Base-by-base conservation (phyloP, 768 basidiomycete genomes). In the Russula virescens region DNA sequence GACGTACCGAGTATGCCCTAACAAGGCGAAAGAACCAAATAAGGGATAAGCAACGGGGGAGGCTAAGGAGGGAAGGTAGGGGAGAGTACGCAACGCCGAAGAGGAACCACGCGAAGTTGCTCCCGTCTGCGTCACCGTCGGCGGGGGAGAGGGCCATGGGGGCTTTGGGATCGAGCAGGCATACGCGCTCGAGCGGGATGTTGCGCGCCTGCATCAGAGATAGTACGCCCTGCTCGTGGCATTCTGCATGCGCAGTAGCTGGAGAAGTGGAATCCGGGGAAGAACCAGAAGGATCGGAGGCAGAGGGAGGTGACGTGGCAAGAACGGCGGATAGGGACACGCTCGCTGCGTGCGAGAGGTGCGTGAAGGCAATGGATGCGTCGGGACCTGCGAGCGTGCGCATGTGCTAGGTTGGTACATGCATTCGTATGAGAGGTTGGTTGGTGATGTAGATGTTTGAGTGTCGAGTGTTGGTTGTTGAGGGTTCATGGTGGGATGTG, bases 91-190 rank as follows among this genome's bases (percentile, higher is more conserved):
- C 69, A 87, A 38, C 92, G 58, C 95, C 94, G 70, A 96, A 98
- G 42, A 99, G 76, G 76, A 96, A 99, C 81, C 87, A 91, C 34
- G 86, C 80, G 69, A 97, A 98, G 34, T 75, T 71, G 28, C 83
- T 35, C 18, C 43, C 84, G 60, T 45, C 51, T 3, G 28, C 51
- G 19, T 86, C 81, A 1, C 85, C 87, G 69, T 98, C 96, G 55
- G 83, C 82, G 0, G 94, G 93, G 0, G 81, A 75, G 13, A 98
- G 79, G 59, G 75, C 80, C 56, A 77, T 73, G 56, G 84, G 77
- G 0, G 94, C 94, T 70, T 87, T 90, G 1, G 97, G 97, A 72
- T 99, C 97, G n/a, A 99, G 81, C 18, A 99, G 76, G 70, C 97
- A 99, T 11, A 97, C 89, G 68, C 80, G 81, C 0, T 84, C 79